Conservation (phyloP, 495 filamentous ascomycete genomes). For the Penicillium crystallinum region DNA sequence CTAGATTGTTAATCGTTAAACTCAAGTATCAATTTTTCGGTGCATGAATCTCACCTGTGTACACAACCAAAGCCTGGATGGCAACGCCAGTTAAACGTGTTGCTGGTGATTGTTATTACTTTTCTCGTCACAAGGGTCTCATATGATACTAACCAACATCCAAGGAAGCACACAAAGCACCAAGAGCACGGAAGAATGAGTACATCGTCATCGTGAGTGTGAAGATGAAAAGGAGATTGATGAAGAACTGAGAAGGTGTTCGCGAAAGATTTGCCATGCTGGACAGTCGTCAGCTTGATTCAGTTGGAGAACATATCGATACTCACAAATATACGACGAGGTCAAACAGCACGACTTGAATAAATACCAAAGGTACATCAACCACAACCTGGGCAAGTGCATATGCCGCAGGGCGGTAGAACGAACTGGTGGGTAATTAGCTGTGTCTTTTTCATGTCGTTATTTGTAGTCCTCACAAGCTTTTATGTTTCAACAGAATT, state of each 20-base stretch:
- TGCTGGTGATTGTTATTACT: conserved; percentile 32
- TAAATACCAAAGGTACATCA: conserved; percentile 66
- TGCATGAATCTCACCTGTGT: conserved; percentile 45
- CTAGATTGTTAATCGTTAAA: conserved; percentile 23
- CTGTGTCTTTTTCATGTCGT: not conserved
- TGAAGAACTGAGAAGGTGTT: conserved; percentile 79
- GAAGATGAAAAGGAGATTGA: conserved; percentile 57
- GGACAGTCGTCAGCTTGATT: conserved; percentile 14
- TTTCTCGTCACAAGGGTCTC: not conserved
- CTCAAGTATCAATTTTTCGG: not conserved
- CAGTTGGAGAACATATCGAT: not conserved
- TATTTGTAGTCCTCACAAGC: conserved; percentile 40
- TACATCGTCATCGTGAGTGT: conserved; percentile 70
- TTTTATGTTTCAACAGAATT: conserved; percentile 78
- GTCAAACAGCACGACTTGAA: conserved; percentile 67
- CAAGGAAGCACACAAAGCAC: conserved; percentile 56
- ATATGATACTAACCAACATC: conserved; percentile 42
- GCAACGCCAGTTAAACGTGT: conserved; percentile 59
- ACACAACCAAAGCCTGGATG: conserved; percentile 64
- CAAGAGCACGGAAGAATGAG: conserved; percentile 72
- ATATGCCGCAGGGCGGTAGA: conserved; percentile 77
- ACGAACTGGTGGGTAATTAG: conserved; percentile 41
- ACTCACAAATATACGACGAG: conserved; percentile 68
- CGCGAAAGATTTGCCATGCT: conserved; percentile 57
- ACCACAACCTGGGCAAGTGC: conserved; percentile 71